Evolutionary conservation across 1,284 basidiomycete species (phyloP).

Genomic region (Ceratobasidium sp.): DNA sequence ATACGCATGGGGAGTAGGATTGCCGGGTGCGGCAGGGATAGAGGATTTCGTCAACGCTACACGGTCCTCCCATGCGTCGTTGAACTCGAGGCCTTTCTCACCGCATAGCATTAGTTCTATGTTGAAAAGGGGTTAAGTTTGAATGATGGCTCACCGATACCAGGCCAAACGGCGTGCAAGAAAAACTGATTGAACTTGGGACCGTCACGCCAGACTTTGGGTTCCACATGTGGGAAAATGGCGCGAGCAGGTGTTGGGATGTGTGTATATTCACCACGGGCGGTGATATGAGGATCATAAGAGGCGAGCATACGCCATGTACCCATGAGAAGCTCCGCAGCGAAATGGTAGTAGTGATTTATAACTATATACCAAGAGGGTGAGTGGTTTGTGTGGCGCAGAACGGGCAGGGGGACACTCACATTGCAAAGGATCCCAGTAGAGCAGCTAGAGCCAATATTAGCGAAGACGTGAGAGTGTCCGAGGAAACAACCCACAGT

Average conservation of each 20-base stretch:
- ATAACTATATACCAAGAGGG: slow-evolving; percentile 17
- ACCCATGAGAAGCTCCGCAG: slow-evolving; percentile 45
- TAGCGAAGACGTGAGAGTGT: neutral
- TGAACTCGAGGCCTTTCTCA: slow-evolving; percentile 44
- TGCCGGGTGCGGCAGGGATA: slow-evolving; percentile 10
- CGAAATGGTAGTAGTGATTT: slow-evolving; percentile 48
- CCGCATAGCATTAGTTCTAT: neutral
- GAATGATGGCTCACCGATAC: slow-evolving; percentile 6
- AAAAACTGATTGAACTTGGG: slow-evolving; percentile 45
- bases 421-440: slow-evolving; percentile 43
- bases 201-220: slow-evolving; percentile 43
- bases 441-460: slow-evolving; percentile 29
- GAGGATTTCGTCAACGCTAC: slow-evolving; percentile 39
- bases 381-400: neutral
- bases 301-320: slow-evolving; percentile 43
- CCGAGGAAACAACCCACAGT: slow-evolving; percentile 33
- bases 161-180: slow-evolving; percentile 45
- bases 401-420: neutral
- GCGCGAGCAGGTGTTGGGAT: slow-evolving; percentile 44
- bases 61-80: slow-evolving; percentile 46
- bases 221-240: slow-evolving; percentile 43
- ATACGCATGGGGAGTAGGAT: slow-evolving; percentile 26
- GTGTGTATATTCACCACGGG: slow-evolving; percentile 30
- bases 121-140: neutral
- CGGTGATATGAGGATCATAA: slow-evolving; percentile 39